phyloP scores from a whole-genome alignment of 1,284 basidiomycete genomes.

The Trichosporon faecale region DNA sequence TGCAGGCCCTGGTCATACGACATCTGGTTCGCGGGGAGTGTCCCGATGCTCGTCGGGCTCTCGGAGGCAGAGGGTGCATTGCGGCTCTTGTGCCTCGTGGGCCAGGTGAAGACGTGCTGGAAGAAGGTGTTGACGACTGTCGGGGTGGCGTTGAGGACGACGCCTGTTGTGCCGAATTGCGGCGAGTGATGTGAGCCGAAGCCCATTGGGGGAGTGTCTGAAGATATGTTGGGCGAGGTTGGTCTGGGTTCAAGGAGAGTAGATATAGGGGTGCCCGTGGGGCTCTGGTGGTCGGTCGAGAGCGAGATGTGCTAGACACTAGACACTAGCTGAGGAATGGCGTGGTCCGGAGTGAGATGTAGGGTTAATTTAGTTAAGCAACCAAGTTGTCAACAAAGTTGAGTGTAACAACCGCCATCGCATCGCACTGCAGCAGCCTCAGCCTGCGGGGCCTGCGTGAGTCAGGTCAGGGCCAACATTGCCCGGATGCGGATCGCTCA shows the following conservation, averaged over 20 bases:
- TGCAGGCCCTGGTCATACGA: constrained; percentile 49
- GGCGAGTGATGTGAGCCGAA: neutral
- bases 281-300: no score
- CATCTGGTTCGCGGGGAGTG: constrained; percentile 41
- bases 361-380: neutral
- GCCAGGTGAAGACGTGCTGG: constrained; percentile 35
- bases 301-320: neutral
- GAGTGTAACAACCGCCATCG: no score
- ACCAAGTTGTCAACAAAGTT: neutral
- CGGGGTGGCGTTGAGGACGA: constrained; percentile 45
- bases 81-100: constrained; percentile 22
- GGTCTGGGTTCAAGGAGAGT: neutral
- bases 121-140: constrained; percentile 49
- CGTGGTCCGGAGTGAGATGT: neutral
- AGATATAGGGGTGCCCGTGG: neutral
- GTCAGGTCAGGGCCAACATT: no score
- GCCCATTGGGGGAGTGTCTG: neutral
- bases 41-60: constrained; percentile 12
- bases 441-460: no score
- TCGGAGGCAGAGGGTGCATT: constrained; percentile 3
- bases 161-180: constrained; percentile 18
- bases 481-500: no score
- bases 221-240: neutral
- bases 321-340: neutral
- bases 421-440: no score